Conservation (phyloP, 2,329 filamentous ascomycete species). For the Venturia nashicola region DNA sequence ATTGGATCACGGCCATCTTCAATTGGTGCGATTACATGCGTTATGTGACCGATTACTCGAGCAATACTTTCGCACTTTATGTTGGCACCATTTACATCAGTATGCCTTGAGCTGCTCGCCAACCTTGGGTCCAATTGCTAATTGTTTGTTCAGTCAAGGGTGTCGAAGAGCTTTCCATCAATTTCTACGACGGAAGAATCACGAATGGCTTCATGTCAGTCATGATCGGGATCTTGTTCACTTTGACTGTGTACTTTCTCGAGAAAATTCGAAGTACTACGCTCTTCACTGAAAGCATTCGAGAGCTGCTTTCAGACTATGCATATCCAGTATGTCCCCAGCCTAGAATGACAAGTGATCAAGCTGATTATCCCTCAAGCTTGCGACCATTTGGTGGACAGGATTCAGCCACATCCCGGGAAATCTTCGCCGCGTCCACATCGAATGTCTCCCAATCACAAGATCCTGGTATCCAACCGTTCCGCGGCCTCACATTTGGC, state of each 20-base stretch:
- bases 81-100: constrained; percentile 86
- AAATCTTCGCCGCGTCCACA: constrained; percentile 57
- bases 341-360: not conserved
- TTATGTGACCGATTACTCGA: constrained; percentile 83
- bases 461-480: constrained; percentile 64
- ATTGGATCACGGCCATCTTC: constrained; percentile 70
- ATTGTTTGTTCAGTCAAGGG: constrained; percentile 42
- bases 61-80: constrained; percentile 90
- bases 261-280: constrained; percentile 27
- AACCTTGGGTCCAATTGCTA: constrained; percentile 49
- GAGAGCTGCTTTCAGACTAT: constrained; percentile 8
- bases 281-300: not conserved
- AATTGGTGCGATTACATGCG: constrained; percentile 83
- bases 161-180: constrained; percentile 42
- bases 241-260: constrained; percentile 36
- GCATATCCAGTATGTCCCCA: constrained; percentile 4
- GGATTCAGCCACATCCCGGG: constrained; percentile 21
- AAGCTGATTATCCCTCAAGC: not conserved
- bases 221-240: constrained; percentile 40
- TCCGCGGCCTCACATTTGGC: constrained; percentile 41
- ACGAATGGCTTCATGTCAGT: constrained; percentile 36
- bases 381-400: constrained; percentile 8
- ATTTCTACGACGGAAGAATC: constrained; percentile 30
- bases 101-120: constrained; percentile 60
- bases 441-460: constrained; percentile 63